Percentiles rank a stretch among this genome's conserved stretches.
Conservation (phyloP, 1,139 yeast genomes). For the Maudiozyma humilis region DNA sequence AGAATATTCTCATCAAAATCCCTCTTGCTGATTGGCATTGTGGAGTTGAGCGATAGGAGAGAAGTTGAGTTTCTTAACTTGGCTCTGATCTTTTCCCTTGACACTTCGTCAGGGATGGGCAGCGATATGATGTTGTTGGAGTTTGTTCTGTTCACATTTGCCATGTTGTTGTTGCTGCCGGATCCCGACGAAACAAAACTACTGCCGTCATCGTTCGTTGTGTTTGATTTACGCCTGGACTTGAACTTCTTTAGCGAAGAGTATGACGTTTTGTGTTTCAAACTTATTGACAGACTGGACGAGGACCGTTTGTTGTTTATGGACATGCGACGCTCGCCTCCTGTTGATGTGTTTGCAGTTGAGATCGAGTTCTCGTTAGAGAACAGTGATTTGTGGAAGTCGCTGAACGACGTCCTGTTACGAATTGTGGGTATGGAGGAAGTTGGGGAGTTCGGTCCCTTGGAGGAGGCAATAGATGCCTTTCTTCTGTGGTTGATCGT, state of each 20-base stretch:
- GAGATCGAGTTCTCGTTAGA: constrained; percentile 3
- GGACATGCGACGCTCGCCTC: constrained; percentile 1
- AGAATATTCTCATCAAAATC: constrained; percentile 24
- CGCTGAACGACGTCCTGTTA: constrained; percentile 21
- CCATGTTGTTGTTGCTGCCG: neutral
- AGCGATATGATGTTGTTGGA: constrained; percentile 38
- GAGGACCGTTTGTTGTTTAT: constrained; percentile 25
- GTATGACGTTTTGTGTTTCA: constrained; percentile 29
- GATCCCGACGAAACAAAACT: constrained; percentile 9
- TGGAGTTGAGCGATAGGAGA: constrained; percentile 36
- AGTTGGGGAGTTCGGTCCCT: neutral
- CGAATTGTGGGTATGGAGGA: constrained; percentile 10
- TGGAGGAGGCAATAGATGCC: neutral
- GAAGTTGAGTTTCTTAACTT: constrained; percentile 49
- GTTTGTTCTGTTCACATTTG: constrained; percentile 9
- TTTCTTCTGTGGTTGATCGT: neutral
- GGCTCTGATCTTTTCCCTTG: constrained; percentile 46
- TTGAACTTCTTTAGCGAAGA: constrained; percentile 28
- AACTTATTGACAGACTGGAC: constrained; percentile 21
- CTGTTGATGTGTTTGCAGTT: constrained; percentile 8
- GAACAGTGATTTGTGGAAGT: constrained; percentile 21
- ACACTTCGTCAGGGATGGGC: constrained; percentile 48
- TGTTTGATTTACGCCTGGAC: constrained; percentile 23
- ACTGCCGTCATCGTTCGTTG: constrained; percentile 10
- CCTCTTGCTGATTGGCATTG: constrained; percentile 17